Base-by-base conservation (phyloP, 2,329 filamentous ascomycete species). In the Cladosporium colombiae region DNA sequence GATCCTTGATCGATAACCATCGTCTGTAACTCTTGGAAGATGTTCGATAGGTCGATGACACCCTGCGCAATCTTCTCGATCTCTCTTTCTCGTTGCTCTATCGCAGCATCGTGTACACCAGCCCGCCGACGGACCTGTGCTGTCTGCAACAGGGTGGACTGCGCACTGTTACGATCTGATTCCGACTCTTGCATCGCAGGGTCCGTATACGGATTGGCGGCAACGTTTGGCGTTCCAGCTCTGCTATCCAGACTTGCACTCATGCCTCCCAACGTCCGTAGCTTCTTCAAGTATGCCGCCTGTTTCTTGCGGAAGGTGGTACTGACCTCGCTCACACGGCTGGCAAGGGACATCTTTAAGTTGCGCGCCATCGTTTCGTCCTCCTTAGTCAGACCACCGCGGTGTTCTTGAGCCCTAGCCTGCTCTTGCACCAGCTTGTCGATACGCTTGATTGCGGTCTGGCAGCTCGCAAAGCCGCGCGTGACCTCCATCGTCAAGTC, bases 1-100 rank as follows among this genome's bases (percentile, higher is more conserved):
- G 78, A 83, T 31, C 82, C 82, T 69, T 84, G 82, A 68, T 84
- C 82, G 53, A 84, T 84, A 66, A 84, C 92, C 93, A 99, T 98
- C 57, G 85, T 89, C 79, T 99, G 95, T 33, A 99, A 82, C 74
- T 99, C 95, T 68, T 96, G 92, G 82, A 99, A 99, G 60, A 99
- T 92, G 77, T 97, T 95, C 4, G 94, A 92, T 8, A 99, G 83
- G 76, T 98, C 94, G 74, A 99, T 98, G 78, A 99, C 98, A 66
- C 95, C 94, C 76, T 97, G 93, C 2, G 95, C 95, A 69, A 99
- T 99, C 72, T 97, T 93, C 75, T 96, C 96, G 73, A 99, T 99
- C 78, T 98, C 95, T 49, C 91, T 89, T 79, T 99, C 95, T 69
- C 95, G 91, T 77, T 98, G 95, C 68, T 89, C 87, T 72, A 99